Evolutionary conservation across 768 basidiomycete species (phyloP).

Genomic region (Neoboletus subvelutipes): DNA sequence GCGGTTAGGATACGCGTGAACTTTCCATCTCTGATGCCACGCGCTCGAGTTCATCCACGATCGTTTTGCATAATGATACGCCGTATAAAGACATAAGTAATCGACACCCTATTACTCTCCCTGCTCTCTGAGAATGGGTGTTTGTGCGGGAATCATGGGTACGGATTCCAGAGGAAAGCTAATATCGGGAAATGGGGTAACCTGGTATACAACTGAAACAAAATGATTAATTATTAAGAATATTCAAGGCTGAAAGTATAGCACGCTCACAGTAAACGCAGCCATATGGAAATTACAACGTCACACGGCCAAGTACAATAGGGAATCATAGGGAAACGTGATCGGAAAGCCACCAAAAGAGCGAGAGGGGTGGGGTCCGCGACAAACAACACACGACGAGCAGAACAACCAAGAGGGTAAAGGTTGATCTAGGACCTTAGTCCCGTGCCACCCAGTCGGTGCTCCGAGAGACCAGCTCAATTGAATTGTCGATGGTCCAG

Average conservation of each 20-base stretch:
- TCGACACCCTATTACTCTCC: constrained; percentile 18
- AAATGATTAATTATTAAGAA: constrained; percentile 14
- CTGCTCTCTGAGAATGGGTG: constrained; percentile 9
- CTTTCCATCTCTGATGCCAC: neutral
- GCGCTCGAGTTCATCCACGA: neutral
- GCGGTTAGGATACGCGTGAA: constrained; percentile 57
- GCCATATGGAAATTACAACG: constrained; percentile 25
- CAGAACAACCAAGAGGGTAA: constrained; percentile 3
- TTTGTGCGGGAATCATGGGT: constrained; percentile 13
- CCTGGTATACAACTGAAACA: constrained; percentile 19
- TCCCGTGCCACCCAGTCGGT: constrained; percentile 85
- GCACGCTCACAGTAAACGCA: constrained; percentile 13
- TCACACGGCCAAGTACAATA: constrained; percentile 21
- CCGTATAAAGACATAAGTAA: constrained; percentile 20
- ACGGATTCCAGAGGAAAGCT: constrained; percentile 12
- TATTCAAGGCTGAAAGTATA: constrained; percentile 8
- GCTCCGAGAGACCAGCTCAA: constrained; percentile 82
- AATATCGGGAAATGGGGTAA: constrained; percentile 15
- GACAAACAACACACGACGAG: constrained; percentile 12
- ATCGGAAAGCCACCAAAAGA: constrained; percentile 11
- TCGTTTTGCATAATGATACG: constrained; percentile 13
- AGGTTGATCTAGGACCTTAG: constrained; percentile 27
- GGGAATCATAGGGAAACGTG: constrained; percentile 1
- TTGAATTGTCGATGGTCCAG: constrained; percentile 89
- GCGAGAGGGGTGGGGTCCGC: neutral